phyloP scores from a whole-genome alignment of 1,284 basidiomycete species.

The Thecaphora thlaspeos region DNA sequence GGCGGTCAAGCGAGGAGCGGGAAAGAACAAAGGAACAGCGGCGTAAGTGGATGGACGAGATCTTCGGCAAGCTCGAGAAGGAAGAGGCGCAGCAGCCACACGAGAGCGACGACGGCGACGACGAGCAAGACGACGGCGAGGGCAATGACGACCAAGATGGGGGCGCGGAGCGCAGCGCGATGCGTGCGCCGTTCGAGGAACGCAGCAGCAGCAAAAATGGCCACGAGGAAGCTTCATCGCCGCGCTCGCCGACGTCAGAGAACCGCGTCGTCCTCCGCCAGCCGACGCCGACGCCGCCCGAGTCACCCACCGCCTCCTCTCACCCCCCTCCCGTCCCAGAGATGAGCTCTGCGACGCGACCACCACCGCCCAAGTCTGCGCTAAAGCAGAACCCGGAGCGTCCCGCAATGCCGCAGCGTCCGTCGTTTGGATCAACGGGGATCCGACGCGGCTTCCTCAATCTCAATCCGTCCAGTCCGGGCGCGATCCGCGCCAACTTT shows the following conservation, averaged over 20 bases:
- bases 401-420: slow-evolving; percentile 17
- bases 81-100: slow-evolving; percentile 29
- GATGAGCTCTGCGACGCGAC: slow-evolving; percentile 28
- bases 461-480: slow-evolving; percentile 40
- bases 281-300: slow-evolving; percentile 24
- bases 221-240: neutral
- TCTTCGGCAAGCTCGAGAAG: slow-evolving; percentile 40
- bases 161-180: neutral
- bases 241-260: slow-evolving; percentile 7
- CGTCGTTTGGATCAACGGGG: slow-evolving; percentile 27
- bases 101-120: slow-evolving; percentile 8
- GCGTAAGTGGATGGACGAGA: slow-evolving; percentile 40
- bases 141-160: neutral
- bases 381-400: slow-evolving; percentile 16
- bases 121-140: neutral
- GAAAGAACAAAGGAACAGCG: slow-evolving; percentile 21
- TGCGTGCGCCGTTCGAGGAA: neutral
- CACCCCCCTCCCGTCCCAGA: slow-evolving; percentile 10
- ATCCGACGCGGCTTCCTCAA: slow-evolving; percentile 41
- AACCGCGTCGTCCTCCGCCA: slow-evolving; percentile 25
- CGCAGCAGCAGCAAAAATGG: slow-evolving; percentile 3
- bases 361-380: slow-evolving; percentile 30
- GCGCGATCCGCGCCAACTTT: slow-evolving; percentile 34
- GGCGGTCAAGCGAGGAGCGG: slow-evolving; percentile 3
- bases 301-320: slow-evolving; percentile 10